These are phyloP conservation scores for Pichia sp. DNA, from an alignment of 1,139 yeast genomes.

Conservation along the genomic window DNA sequence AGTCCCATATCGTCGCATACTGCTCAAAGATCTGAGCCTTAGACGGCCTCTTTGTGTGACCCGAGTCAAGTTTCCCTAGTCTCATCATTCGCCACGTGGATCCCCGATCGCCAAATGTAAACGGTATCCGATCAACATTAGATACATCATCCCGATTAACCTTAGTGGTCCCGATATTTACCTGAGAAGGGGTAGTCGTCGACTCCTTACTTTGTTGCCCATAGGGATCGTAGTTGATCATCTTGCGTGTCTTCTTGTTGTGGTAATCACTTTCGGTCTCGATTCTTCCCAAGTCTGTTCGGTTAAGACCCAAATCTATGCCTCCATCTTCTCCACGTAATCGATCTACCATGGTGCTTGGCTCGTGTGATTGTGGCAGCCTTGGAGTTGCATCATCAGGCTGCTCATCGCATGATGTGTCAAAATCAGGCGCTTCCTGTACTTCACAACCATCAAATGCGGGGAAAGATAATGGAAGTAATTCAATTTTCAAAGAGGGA, in stretches of 20 bases:
- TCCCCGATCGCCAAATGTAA: constrained; percentile 35
- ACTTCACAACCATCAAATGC: constrained; percentile 19
- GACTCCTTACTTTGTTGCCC: background rate
- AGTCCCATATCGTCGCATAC: constrained; percentile 20
- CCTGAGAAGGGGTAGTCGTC: background rate
- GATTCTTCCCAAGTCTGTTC: constrained; percentile 7
- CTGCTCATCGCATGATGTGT: constrained; percentile 23
- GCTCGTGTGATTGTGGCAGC: constrained; percentile 20
- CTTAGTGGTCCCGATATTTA: background rate
- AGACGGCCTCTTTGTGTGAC: constrained; percentile 17
- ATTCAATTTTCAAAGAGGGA: background rate
- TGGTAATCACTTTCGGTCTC: background rate
- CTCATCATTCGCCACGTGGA: constrained; percentile 37
- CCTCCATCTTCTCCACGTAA: constrained; percentile 15
- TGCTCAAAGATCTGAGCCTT: constrained; percentile 9
- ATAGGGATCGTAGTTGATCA: constrained; percentile 12
- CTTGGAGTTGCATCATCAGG: constrained; percentile 9
- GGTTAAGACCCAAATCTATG: constrained; percentile 15
- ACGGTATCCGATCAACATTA: constrained; percentile 15
- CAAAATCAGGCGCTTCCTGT: constrained; percentile 26
- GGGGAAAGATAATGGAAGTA: constrained; percentile 4
- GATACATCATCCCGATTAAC: background rate
- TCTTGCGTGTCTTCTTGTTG: constrained; percentile 5
- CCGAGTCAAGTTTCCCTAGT: constrained; percentile 18
- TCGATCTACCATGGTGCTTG: constrained; percentile 7